phyloP scores from a whole-genome alignment of 2,329 filamentous ascomycete species.

The Verticillium nubilum region DNA sequence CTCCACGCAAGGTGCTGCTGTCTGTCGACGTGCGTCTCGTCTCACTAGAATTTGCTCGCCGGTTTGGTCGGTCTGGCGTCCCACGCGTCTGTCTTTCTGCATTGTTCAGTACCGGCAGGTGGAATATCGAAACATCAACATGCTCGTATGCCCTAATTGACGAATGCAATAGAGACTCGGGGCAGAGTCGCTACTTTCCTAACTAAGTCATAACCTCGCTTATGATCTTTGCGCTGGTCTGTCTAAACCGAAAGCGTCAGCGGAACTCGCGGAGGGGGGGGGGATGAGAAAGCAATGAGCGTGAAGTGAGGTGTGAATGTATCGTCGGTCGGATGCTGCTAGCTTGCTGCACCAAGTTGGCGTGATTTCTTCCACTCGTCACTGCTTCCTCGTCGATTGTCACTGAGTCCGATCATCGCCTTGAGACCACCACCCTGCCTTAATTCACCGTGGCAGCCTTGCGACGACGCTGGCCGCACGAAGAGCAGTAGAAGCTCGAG shows the following conservation, averaged over 20 bases:
- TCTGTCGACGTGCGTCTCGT: neutral
- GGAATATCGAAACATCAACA: no score
- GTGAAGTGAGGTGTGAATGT: neutral
- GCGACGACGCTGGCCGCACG: neutral
- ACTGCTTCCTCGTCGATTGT: neutral
- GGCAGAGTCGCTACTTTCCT: no score
- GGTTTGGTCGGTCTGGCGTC: neutral
- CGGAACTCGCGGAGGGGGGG: neutral
- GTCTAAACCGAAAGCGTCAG: neutral
- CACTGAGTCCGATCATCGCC: neutral
- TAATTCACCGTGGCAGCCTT: neutral
- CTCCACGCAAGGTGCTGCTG: neutral
- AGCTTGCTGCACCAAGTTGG: neutral
- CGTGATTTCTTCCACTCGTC: neutral
- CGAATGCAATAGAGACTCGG: neutral
- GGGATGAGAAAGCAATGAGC: neutral
- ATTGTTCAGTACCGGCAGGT: neutral
- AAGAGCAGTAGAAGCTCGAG: neutral
- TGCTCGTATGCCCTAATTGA: no score
- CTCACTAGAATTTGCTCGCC: neutral
- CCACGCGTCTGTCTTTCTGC: neutral
- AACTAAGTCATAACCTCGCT: neutral
- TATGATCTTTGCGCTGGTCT: neutral
- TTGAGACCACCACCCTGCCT: neutral
- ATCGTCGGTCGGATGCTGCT: neutral